phyloP scores from a whole-genome alignment of 2,329 filamentous ascomycete genomes.

The Tolypocladium ophioglossoides region DNA sequence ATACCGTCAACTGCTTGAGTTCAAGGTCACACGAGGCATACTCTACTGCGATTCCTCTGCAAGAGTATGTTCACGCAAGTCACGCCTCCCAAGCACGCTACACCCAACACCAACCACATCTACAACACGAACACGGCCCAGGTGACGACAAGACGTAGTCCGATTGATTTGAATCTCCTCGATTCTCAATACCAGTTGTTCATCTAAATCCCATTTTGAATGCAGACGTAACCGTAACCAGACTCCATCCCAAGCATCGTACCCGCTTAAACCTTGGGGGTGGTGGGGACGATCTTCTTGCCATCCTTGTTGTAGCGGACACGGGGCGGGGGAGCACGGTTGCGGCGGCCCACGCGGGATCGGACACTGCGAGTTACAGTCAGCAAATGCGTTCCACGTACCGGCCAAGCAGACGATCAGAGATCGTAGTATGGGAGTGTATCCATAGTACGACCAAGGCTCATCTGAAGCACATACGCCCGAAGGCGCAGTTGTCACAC shows the following conservation, averaged over 20 bases:
- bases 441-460: slow-evolving; percentile 44
- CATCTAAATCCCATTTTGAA: slow-evolving; percentile 26
- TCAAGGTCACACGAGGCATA: no score
- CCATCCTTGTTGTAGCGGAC: slow-evolving; percentile 99
- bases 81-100: no score
- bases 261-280: slow-evolving; percentile 26
- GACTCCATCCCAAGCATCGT: slow-evolving; percentile 25
- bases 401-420: slow-evolving; percentile 5
- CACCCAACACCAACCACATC: not conserved
- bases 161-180: slow-evolving; percentile 12
- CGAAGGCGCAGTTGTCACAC: slow-evolving; percentile 45
- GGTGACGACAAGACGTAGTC: slow-evolving; percentile 9
- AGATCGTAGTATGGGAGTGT: slow-evolving; percentile 16
- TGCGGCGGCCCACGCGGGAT: slow-evolving; percentile 91
- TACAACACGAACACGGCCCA: not conserved
- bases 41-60: no score
- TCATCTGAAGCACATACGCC: slow-evolving; percentile 45
- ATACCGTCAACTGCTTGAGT: not conserved
- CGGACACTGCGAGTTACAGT: slow-evolving; percentile 64
- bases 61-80: not conserved
- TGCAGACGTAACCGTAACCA: slow-evolving; percentile 26
- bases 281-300: slow-evolving; percentile 94
- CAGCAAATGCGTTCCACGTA: slow-evolving; percentile 25
- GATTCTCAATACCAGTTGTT: slow-evolving; percentile 21
- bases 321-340: slow-evolving; percentile 94